Conservation (phyloP, 2,329 filamentous ascomycete genomes). For the Sporothrix pseudoabietina region DNA sequence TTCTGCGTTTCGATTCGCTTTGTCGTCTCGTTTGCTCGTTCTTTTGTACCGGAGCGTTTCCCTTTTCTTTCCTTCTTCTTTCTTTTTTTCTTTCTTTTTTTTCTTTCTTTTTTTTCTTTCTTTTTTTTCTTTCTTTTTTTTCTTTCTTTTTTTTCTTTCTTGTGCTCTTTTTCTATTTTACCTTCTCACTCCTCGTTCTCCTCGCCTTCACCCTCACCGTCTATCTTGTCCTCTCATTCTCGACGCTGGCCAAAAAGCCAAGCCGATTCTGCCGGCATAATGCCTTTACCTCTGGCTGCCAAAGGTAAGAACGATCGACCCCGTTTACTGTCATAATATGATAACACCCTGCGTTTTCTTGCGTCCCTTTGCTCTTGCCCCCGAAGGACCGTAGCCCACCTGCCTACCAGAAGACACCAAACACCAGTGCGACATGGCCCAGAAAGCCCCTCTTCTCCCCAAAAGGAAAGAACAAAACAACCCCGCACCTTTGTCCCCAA, state of each 20-base stretch:
- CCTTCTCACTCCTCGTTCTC: constrained; percentile 7
- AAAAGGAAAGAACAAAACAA: constrained; percentile 5
- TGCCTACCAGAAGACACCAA: not conserved
- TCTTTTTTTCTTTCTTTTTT: not conserved
- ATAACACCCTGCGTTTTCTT: not conserved
- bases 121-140: no score
- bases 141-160: not conserved
- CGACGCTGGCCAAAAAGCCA: not conserved
- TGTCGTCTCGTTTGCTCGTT: not conserved
- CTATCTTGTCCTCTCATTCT: not conserved
- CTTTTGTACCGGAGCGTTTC: not conserved
- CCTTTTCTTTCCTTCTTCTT: not conserved
- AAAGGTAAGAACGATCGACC: constrained; percentile 44
- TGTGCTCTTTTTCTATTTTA: not conserved
- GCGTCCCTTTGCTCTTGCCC: not conserved
- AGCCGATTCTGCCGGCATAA: constrained; percentile 35
- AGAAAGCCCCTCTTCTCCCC: not conserved
- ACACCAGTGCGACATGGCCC: not conserved
- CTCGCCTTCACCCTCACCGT: not conserved
- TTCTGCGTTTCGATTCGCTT: not conserved
- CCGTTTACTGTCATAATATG: constrained; percentile 24
- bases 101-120: not conserved
- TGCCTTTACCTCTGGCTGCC: constrained; percentile 45
- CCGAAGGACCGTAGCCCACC: not conserved
- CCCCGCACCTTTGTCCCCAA: constrained; percentile 16